Evolutionary conservation across 768 basidiomycete genomes (phyloP).

Genomic region (Russula emetica): DNA sequence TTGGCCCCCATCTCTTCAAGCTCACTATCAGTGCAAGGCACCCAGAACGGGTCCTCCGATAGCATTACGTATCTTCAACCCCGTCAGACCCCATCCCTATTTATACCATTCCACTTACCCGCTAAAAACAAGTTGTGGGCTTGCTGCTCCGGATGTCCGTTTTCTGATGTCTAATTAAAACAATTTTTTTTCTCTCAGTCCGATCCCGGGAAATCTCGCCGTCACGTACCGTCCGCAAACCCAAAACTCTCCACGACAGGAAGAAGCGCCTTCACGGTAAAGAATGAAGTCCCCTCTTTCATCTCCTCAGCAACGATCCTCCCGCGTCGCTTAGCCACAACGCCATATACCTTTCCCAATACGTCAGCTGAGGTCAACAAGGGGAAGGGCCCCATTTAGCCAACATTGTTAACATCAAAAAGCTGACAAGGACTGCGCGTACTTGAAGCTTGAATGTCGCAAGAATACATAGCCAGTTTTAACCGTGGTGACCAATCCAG

Average conservation of each 20-base stretch:
- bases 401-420: slow-evolving; percentile 1
- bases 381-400: slow-evolving; percentile 14
- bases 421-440: slow-evolving; percentile 34
- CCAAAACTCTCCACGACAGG: slow-evolving; percentile 98
- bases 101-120: slow-evolving; percentile 50
- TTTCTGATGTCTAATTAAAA: slow-evolving; percentile 81
- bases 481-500: slow-evolving; percentile 97
- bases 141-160: slow-evolving; percentile 93
- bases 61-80: slow-evolving; percentile 77
- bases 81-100: slow-evolving; percentile 3
- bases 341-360: slow-evolving; percentile 94
- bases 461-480: slow-evolving; percentile 97
- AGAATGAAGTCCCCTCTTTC: slow-evolving; percentile 96
- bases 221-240: slow-evolving; percentile 83
- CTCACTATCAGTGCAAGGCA: slow-evolving; percentile 94
- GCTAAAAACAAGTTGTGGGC: slow-evolving; percentile 94
- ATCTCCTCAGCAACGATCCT: slow-evolving; percentile 95
- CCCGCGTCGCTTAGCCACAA: slow-evolving; percentile 87
- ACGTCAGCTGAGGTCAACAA: slow-evolving; percentile 69
- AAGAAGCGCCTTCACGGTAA: slow-evolving; percentile 83
- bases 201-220: not conserved
- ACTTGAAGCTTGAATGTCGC: slow-evolving; percentile 98
- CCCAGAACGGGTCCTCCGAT: slow-evolving; percentile 96
- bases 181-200: slow-evolving; percentile 5
- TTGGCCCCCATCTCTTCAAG: slow-evolving; percentile 96